Percentiles rank a stretch among this genome's conserved stretches.
These are phyloP conservation scores for Leavenworthia alabamica DNA, from an alignment of 345 rosid genomes.

Conservation along the genomic window DNA sequence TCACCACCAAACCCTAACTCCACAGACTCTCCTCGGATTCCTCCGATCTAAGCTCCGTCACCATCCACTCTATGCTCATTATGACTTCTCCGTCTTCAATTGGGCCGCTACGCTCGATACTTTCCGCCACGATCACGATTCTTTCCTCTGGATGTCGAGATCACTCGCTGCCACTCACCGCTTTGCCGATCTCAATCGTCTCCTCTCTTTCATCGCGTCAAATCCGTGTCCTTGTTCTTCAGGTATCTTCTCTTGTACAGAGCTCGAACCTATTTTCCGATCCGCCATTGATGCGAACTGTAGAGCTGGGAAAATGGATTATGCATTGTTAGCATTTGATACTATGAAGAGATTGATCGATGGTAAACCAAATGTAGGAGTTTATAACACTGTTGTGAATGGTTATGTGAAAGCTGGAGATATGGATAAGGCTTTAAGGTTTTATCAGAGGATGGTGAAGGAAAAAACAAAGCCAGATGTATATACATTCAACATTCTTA, in stretches of 20 bases:
- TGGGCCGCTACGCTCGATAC: constrained; percentile 76
- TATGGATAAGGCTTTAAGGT: constrained; percentile 40
- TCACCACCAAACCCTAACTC: constrained; percentile 42
- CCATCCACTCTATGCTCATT: constrained; percentile 65
- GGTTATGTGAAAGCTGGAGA: constrained; percentile 56
- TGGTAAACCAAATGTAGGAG: constrained; percentile 47
- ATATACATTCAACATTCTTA: constrained; percentile 62
- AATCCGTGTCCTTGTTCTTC: constrained; percentile 78
- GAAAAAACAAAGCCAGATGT: constrained; percentile 71
- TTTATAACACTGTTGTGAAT: constrained; percentile 60
- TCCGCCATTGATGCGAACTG: constrained; percentile 49
- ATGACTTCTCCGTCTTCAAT: constrained; percentile 65
- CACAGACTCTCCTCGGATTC: constrained; percentile 52
- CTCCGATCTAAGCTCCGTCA: constrained; percentile 68
- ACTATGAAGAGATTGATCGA: constrained; percentile 66
- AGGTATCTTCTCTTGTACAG: constrained; percentile 83
- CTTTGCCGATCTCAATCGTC: constrained; percentile 41
- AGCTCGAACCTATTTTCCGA: constrained; percentile 52
- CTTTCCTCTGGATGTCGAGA: constrained; percentile 71
- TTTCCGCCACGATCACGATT: constrained; percentile 71
- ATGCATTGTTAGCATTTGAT: constrained; percentile 51
- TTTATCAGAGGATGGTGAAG: constrained; percentile 56
- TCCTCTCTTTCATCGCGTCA: constrained; percentile 53
- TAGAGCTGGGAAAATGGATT: constrained; percentile 51
- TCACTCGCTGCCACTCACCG: constrained; percentile 66